phyloP scores from a whole-genome alignment of 805 yeast species.

The Wickerhamiella kazuoi region DNA sequence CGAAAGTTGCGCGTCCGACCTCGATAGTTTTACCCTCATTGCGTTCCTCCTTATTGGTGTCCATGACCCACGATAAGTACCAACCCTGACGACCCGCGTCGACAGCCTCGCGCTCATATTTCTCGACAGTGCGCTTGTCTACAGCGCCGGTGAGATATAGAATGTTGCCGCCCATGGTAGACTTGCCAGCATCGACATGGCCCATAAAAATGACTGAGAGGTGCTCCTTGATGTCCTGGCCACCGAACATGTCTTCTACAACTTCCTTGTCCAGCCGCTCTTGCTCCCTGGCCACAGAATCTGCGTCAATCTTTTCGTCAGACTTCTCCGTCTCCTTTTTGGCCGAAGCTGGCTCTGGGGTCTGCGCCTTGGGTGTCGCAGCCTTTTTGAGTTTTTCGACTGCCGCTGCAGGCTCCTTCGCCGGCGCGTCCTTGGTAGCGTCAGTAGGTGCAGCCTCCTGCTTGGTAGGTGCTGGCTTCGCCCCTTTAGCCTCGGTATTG shows the following conservation, averaged over 20 bases:
- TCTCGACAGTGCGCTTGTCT: constrained; percentile 95
- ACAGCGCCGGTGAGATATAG: constrained; percentile 89
- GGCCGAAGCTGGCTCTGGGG: constrained; percentile 3
- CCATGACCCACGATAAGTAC: constrained; percentile 99
- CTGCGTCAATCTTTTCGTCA: constrained; percentile 8
- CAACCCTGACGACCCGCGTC: constrained; percentile 99
- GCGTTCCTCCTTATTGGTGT: constrained; percentile 97
- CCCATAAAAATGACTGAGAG: constrained; percentile 97
- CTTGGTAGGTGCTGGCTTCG: constrained; percentile 1
- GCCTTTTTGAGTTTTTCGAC: background rate
- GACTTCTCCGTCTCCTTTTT: background rate
- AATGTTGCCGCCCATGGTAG: constrained; percentile 98
- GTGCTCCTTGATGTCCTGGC: constrained; percentile 51
- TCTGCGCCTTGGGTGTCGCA: background rate
- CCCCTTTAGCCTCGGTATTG: constrained; percentile 3
- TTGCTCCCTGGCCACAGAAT: constrained; percentile 15
- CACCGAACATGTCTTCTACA: constrained; percentile 79
- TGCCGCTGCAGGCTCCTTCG: background rate
- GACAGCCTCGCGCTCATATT: constrained; percentile 94
- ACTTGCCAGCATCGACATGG: constrained; percentile 98
- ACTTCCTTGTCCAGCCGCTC: constrained; percentile 43
- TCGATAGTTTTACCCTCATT: constrained; percentile 98
- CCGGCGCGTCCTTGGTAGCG: constrained; percentile 4
- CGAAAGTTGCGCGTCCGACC: constrained; percentile 95
- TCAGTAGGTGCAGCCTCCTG: constrained; percentile 3